Percentiles rank a stretch among this genome's conserved stretches.
Evolutionary conservation across 164 flowering plant species (phyloP).

Genomic region (grape (Vitis vinifera)): ASM3070453v1 NC_081808.1:793001-793500

Average conservation of each 20-base stretch:
- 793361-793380: background rate
- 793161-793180: conserved; percentile 71
- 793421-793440: conserved; percentile 70
- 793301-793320: conserved; percentile 92
- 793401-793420: conserved; percentile 81
- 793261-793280: conserved; percentile 97
- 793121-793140: conserved; percentile 1
- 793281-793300: conserved; percentile 91
- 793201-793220: conserved; percentile 94
- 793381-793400: conserved; percentile 54
- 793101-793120: background rate
- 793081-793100: background rate
- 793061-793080: background rate
- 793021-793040: conserved; percentile 52
- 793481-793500: background rate
- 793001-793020: conserved; percentile 98
- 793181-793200: conserved; percentile 80
- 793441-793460: conserved; percentile 91
- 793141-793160: conserved; percentile 54
- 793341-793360: background rate
- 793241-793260: conserved; percentile 99
- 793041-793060: conserved; percentile 2
- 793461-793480: conserved; percentile 51
- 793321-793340: conserved; percentile 40
- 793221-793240: conserved; percentile 86